Evolutionary conservation across 768 basidiomycete genomes (phyloP), one percentile per base, ranked within the genome.

Genomic region (Tulasnella sp.): DNA sequence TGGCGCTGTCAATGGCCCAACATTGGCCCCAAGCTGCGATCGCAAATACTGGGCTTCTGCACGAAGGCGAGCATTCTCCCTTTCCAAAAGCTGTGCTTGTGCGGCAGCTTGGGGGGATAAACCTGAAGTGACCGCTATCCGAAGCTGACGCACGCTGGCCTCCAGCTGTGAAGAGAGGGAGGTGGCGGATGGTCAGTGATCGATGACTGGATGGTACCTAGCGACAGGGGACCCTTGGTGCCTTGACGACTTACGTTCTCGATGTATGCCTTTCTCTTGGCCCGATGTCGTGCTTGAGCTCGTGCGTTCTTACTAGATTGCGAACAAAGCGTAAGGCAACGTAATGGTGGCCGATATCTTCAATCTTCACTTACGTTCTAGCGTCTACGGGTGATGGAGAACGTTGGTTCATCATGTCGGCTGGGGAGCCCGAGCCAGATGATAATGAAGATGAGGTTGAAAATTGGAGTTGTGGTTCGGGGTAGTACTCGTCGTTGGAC

Each of bases 231-330:
- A 31, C 19, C 21, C 34, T 31, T 45, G 42, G 31, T 38, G 34
- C 34, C 34, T 5, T 38, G 34, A 30, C 25, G 27, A 59, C 57
- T 51, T 49, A 59, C 57, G 31, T 49, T 49, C 42, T 59, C 57
- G 46, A 59, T 46, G 34, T 59, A 59, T 24, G 57, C 57, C 48
- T 59, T 59, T 51, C 57, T 59, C 27, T 59, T 59, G 12, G 57
- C 57, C 29, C 57, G 57, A 38, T 59, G 57, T 43, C 57, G 48
- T 22, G 57, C 57, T 34, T 59, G 57, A 27, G 57, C 57, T 31
- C 57, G 57, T 21, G 57, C 57, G 30, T 59, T 59, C 34, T 59
- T 59, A 42, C 57, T 59, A 38, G 2, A 10, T 22, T 17, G 46
- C n/a, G 31, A 2, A 21, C 11, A 11, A 5, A 11, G 46, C 21